These are phyloP conservation scores for Sodiomyces alkalinus DNA, from an alignment of 2,329 filamentous ascomycete species.

Conservation along the genomic window DNA sequence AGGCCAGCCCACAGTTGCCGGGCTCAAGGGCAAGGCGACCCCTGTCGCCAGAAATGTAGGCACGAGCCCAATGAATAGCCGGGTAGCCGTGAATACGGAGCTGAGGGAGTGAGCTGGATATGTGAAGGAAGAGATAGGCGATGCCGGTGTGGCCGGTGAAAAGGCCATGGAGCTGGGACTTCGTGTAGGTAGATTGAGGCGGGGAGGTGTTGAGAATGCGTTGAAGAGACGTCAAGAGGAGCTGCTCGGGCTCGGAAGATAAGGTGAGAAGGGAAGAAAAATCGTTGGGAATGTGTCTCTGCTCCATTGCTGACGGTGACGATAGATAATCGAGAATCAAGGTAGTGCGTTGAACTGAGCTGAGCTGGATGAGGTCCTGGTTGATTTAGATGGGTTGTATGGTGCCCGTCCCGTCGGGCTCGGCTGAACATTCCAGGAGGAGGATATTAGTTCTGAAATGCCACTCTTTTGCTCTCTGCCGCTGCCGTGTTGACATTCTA, in stretches of 20 bases:
- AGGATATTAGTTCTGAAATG: too few species aligned
- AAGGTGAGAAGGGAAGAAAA: slow-evolving; percentile 3
- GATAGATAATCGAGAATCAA: too few species aligned
- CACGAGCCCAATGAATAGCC: slow-evolving; percentile 27
- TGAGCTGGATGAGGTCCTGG: too few species aligned
- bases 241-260: slow-evolving; percentile 11
- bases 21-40: slow-evolving; percentile 20
- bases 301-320: slow-evolving; percentile 1
- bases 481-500: too few species aligned
- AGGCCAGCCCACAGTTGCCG: slow-evolving; percentile 30
- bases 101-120: slow-evolving; percentile 27
- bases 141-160: slow-evolving; percentile 38
- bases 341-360: too few species aligned
- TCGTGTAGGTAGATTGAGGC: slow-evolving; percentile 18
- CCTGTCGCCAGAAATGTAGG: slow-evolving; percentile 28
- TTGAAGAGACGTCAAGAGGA: slow-evolving; percentile 19
- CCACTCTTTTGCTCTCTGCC: too few species aligned
- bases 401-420: too few species aligned
- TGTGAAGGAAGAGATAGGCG: slow-evolving; percentile 37
- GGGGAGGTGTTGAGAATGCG: slow-evolving; percentile 20
- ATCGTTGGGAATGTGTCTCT: slow-evolving; percentile 18
- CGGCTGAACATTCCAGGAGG: too few species aligned
- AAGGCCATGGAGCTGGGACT: slow-evolving; percentile 26
- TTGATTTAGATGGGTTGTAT: too few species aligned
- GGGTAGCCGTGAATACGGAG: slow-evolving; percentile 25